Evolutionary conservation across 352 stramenopile genomes (phyloP).

Genomic region (Pythium graminicola): DNA sequence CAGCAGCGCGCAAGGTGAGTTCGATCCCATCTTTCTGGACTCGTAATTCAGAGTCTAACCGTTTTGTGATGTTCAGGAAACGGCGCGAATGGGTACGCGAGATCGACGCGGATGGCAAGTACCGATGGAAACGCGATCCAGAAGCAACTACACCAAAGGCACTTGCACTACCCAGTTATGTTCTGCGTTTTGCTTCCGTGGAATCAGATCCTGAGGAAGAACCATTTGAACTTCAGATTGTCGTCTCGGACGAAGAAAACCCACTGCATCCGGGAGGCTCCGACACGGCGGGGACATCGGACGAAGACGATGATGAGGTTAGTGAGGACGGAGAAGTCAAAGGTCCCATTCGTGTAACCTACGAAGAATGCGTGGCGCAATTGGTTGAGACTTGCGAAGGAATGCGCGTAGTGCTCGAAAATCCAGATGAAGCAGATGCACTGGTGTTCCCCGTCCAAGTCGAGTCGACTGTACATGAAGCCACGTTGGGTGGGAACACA

Average conservation of each 20-base stretch:
- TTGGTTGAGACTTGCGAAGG: slow-evolving; percentile 3
- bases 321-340: background rate
- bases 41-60: background rate
- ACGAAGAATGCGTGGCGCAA: slow-evolving; percentile 11
- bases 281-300: slow-evolving; percentile 6
- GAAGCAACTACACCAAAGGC: background rate
- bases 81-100: slow-evolving; percentile 18
- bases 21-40: background rate
- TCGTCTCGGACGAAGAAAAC: background rate
- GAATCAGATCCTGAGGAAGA: background rate
- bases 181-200: slow-evolving; percentile 5
- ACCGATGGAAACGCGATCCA: slow-evolving; percentile 10
- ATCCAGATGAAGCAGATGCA: slow-evolving; percentile 6
- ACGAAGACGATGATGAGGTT: slow-evolving; percentile 1
- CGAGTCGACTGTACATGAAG: slow-evolving; percentile 10
- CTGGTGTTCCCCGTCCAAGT: slow-evolving; percentile 28
- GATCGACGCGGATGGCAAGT: slow-evolving; percentile 1
- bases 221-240: slow-evolving; percentile 8
- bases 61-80: background rate
- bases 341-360: slow-evolving; percentile 12
- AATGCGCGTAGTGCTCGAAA: slow-evolving; percentile 15
- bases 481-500: slow-evolving; percentile 33
- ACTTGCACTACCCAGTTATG: slow-evolving; percentile 7
- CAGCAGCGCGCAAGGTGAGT: slow-evolving; percentile 10
- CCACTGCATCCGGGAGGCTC: background rate